Percentiles rank a stretch among this genome's conserved stretches.
Conservation (phyloP, 352 stramenopile genomes). For the Globisporangium iwayamae region DNA sequence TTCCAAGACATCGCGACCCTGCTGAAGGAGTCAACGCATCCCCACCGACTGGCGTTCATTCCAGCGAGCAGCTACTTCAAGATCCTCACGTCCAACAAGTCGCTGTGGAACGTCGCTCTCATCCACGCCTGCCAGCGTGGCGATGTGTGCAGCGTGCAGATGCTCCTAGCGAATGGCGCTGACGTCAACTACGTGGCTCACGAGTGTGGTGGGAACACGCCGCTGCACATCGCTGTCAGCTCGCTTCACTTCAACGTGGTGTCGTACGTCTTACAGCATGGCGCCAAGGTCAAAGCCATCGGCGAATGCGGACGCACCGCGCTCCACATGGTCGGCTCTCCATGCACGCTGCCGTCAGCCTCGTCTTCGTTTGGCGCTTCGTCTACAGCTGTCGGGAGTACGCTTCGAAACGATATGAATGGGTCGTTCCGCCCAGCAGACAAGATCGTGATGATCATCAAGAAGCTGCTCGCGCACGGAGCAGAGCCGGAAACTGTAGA, state of each 20-base stretch:
- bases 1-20: conserved; percentile 66
- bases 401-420: conserved; percentile 18
- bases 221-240: conserved; percentile 78
- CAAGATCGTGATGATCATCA: conserved; percentile 74
- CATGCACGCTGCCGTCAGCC: conserved; percentile 55
- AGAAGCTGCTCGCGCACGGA: conserved; percentile 77
- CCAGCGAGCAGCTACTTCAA: conserved; percentile 84
- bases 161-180: conserved; percentile 81
- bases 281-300: conserved; percentile 71
- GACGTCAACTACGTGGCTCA: conserved; percentile 87
- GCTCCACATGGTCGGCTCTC: conserved; percentile 75
- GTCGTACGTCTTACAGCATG: conserved; percentile 84
- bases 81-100: conserved; percentile 84
- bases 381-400: conserved; percentile 17
- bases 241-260: conserved; percentile 82
- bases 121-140: conserved; percentile 84
- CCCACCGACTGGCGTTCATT: conserved; percentile 82
- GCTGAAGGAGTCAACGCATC: conserved; percentile 60
- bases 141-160: conserved; percentile 82
- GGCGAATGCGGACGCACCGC: conserved; percentile 67
- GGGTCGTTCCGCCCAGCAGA: conserved; percentile 40
- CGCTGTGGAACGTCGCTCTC: conserved; percentile 86
- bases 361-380: conserved; percentile 23
- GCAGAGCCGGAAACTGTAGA: conserved; percentile 61
- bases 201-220: conserved; percentile 75